Evolutionary conservation across 1,284 basidiomycete genomes (phyloP).

Genomic region (Ganoderma lingzhi): DNA sequence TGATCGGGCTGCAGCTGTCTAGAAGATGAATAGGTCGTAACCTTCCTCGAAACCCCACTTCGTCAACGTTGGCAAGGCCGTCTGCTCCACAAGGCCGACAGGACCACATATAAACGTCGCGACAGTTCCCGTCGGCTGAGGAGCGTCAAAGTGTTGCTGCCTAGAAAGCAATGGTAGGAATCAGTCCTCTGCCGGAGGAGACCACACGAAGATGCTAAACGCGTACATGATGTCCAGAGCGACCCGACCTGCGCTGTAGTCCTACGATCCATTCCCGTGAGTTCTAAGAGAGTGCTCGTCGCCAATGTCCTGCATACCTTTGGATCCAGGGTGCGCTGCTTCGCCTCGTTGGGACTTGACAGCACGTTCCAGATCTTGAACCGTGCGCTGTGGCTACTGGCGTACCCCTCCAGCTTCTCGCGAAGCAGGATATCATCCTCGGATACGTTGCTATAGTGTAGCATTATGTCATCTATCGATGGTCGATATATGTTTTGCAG

Average conservation of each 20-base stretch:
- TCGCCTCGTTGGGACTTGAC: conserved; percentile 22
- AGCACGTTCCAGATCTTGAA: conserved; percentile 39
- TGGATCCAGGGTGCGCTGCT: conserved; percentile 10
- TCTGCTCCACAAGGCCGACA: background rate
- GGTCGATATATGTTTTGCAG: too few relatives aligned
- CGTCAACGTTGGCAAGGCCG: background rate
- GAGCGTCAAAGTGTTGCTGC: background rate
- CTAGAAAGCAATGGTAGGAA: background rate
- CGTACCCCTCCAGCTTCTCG: conserved; percentile 31
- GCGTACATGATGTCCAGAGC: background rate
- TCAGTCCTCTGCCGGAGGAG: background rate
- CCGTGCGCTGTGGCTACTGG: conserved; percentile 23
- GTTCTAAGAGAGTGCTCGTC: too few relatives aligned
- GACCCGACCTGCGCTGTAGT: background rate
- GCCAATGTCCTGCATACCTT: background rate
- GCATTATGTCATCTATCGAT: conserved; percentile 1
- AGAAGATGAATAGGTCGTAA: background rate
- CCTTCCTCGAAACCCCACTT: background rate
- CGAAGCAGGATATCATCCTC: conserved; percentile 36
- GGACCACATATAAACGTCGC: conserved; percentile 6
- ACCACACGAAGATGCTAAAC: background rate
- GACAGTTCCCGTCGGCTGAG: background rate
- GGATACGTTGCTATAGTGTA: conserved; percentile 36
- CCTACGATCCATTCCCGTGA: background rate
- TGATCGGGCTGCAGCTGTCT: background rate